Evolutionary conservation across 2,329 filamentous ascomycete species (phyloP).

Genomic region (Trichoderma aggressivum): DNA sequence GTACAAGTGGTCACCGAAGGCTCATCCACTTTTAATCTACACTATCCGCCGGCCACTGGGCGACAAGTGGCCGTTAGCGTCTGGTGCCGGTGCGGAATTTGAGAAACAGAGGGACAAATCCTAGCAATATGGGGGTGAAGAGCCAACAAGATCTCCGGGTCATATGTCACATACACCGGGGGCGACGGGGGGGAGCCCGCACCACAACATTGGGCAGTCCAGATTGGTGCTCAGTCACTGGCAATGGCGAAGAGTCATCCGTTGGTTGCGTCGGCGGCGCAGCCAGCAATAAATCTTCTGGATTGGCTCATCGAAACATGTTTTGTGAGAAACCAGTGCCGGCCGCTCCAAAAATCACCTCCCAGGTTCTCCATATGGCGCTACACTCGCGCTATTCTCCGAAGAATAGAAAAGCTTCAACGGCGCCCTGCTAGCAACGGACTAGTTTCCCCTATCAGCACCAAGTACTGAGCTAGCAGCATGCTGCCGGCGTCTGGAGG

Average conservation of each 20-base stretch:
- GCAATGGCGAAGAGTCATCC: not conserved
- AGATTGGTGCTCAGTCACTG: not conserved
- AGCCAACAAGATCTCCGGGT: constrained; percentile 16
- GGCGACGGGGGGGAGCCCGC: not conserved
- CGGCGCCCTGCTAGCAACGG: constrained; percentile 4
- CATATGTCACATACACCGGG: constrained; percentile 16
- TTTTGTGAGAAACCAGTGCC: constrained; percentile 3
- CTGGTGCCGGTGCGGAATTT: not conserved
- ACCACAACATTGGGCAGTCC: not conserved
- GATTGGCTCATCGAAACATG: not conserved
- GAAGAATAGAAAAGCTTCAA: constrained; percentile 4
- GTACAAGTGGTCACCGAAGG: not conserved
- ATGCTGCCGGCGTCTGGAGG: not conserved
- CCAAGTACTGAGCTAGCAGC: not conserved
- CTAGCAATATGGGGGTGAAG: not conserved
- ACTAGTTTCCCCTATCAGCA: not conserved
- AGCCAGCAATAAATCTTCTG: not conserved
- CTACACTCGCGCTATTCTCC: constrained; percentile 14
- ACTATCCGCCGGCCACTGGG: not conserved
- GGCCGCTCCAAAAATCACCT: not conserved
- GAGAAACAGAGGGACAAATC: not conserved
- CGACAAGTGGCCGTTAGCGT: constrained; percentile 1
- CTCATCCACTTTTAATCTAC: constrained; percentile 3
- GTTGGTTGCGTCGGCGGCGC: constrained; percentile 1
- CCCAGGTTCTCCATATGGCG: constrained; percentile 5